Evolutionary conservation across 495 filamentous ascomycete genomes (phyloP).

Genomic region (Podospora pseudocomata): DNA sequence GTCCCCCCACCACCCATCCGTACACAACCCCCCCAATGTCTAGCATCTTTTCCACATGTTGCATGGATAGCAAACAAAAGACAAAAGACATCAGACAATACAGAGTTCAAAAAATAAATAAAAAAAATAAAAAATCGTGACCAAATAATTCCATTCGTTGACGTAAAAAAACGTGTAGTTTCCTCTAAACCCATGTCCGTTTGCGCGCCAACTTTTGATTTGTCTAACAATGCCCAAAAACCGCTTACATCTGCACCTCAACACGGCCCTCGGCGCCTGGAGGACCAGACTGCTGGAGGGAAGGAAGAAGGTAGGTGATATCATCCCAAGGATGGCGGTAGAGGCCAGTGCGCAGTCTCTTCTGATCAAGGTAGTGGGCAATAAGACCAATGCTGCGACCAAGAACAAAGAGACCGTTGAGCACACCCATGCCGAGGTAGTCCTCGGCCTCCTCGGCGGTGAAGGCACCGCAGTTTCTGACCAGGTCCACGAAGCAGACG

Average conservation of each 20-base stretch:
- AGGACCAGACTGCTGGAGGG: constrained; percentile 63
- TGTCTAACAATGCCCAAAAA: not conserved
- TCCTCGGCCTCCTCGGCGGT: constrained; percentile 75
- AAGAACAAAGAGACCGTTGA: constrained; percentile 98
- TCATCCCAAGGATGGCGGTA: constrained; percentile 99
- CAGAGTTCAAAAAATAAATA: not conserved
- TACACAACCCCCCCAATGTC: not conserved
- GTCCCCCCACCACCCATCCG: not conserved
- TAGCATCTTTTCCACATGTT: not conserved
- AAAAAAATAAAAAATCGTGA: not conserved
- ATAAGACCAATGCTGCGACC: constrained; percentile 96
- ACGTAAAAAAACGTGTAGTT: not conserved
- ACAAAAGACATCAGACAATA: not conserved
- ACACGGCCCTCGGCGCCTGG: constrained; percentile 85
- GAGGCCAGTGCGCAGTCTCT: constrained; percentile 93
- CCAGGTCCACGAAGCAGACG: constrained; percentile 96
- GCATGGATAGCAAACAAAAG: constrained; percentile 1
- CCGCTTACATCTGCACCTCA: constrained; percentile 58
- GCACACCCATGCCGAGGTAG: constrained; percentile 88
- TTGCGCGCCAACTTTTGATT: constrained; percentile 5
- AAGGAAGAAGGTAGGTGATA: constrained; percentile 93
- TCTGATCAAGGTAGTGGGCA: constrained; percentile 99
- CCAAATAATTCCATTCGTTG: constrained; percentile 6
- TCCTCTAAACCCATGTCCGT: constrained; percentile 3
- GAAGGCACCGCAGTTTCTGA: constrained; percentile 98